Percentiles rank a stretch among this genome's conserved stretches.
Conservation (phyloP, 1,284 basidiomycete species). For the Trichosporon coremiiforme region DNA sequence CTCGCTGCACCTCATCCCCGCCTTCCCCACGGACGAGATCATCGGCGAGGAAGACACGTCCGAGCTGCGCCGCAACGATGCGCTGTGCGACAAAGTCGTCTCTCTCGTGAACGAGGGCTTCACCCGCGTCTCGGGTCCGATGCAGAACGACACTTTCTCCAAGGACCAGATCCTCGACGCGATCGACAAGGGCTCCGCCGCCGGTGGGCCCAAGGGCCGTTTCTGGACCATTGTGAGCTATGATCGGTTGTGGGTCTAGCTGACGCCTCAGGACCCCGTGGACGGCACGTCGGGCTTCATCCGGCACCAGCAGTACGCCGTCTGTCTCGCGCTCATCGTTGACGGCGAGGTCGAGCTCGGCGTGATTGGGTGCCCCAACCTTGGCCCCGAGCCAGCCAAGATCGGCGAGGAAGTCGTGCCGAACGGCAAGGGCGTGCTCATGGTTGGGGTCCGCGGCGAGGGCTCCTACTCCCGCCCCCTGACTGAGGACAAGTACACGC, state of each 20-base stretch:
- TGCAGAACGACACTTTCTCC: constrained; percentile 15
- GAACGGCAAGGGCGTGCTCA: constrained; percentile 70
- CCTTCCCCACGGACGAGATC: constrained; percentile 84
- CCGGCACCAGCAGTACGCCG: constrained; percentile 93
- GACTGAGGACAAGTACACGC: constrained; percentile 43
- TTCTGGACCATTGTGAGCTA: constrained; percentile 65
- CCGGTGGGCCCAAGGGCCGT: constrained; percentile 71
- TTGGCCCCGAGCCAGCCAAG: constrained; percentile 66
- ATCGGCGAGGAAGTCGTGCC: constrained; percentile 61
- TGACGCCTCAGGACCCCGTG: constrained; percentile 46
- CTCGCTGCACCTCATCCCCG: constrained; percentile 69
- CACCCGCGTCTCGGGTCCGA: constrained; percentile 59
- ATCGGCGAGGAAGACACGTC: constrained; percentile 94
- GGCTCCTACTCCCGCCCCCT: constrained; percentile 63
- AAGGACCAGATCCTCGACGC: constrained; percentile 65
- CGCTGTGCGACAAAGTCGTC: constrained; percentile 71
- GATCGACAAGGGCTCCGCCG: constrained; percentile 81
- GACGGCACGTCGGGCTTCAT: constrained; percentile 69
- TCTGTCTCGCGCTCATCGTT: constrained; percentile 88
- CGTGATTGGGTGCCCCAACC: constrained; percentile 93
- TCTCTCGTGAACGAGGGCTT: constrained; percentile 82
- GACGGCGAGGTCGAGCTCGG: constrained; percentile 83
- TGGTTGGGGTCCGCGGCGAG: constrained; percentile 78
- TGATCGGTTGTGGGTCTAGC: constrained; percentile 16
- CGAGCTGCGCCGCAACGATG: constrained; percentile 66